phyloP scores from a whole-genome alignment of 2,329 filamentous ascomycete species.

The Colletotrichum incanum region DNA sequence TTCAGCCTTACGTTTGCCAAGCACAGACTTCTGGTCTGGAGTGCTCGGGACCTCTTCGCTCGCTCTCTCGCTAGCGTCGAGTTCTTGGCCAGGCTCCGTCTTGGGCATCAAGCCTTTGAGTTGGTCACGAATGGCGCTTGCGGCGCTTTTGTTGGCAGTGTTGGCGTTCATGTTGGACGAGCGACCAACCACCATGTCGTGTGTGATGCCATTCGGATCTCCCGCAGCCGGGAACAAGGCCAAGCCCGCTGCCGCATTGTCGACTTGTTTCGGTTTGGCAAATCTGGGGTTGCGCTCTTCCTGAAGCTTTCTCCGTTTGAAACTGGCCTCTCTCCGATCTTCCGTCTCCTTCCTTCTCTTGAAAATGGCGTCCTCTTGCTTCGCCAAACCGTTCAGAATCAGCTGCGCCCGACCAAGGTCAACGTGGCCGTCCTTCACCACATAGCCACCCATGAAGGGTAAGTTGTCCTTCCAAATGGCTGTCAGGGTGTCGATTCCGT shows the following conservation, averaged over 20 bases:
- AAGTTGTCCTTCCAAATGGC: constrained; percentile 98
- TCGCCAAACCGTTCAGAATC: constrained; percentile 90
- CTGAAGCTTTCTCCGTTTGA: constrained; percentile 84
- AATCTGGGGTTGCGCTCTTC: constrained; percentile 60
- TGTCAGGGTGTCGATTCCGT: constrained; percentile 95
- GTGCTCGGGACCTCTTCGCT: constrained; percentile 37
- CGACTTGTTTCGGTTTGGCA: constrained; percentile 40
- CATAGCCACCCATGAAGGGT: constrained; percentile 91
- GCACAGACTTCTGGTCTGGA: constrained; percentile 61
- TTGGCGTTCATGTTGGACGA: constrained; percentile 69
- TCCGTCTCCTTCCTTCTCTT: constrained; percentile 88
- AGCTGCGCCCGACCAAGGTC: constrained; percentile 89
- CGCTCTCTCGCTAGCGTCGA: constrained; percentile 45
- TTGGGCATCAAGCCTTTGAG: constrained; percentile 68
- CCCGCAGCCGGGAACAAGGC: constrained; percentile 51
- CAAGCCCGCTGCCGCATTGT: constrained; percentile 45
- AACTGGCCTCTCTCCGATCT: constrained; percentile 84
- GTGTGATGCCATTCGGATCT: constrained; percentile 75
- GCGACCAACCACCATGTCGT: constrained; percentile 82
- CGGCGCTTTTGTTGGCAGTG: constrained; percentile 93
- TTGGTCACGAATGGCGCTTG: constrained; percentile 87
- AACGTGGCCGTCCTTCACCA: constrained; percentile 95
- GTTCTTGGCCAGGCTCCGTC: constrained; percentile 30
- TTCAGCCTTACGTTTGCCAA: constrained; percentile 83
- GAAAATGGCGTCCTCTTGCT: constrained; percentile 95